Evolutionary conservation across 1,284 basidiomycete genomes (phyloP).

Genomic region (Heterobasidion irregulare): DNA sequence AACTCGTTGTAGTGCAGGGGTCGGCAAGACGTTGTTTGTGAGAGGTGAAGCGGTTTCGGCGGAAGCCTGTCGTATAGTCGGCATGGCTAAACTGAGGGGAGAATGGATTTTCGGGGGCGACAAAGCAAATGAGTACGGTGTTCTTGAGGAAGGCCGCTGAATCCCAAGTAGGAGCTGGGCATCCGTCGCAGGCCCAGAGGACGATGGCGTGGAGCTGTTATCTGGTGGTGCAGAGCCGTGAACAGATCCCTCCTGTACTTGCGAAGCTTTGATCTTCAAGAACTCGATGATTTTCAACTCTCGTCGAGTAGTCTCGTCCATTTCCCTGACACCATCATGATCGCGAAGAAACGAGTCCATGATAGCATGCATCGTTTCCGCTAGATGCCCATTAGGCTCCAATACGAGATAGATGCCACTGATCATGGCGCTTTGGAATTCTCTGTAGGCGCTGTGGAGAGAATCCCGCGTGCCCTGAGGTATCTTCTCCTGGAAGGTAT

Average conservation of each 20-base stretch:
- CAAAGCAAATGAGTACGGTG: background rate
- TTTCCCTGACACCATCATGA: constrained; percentile 57
- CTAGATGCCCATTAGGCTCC: constrained; percentile 63
- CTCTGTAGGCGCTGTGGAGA: constrained; percentile 72
- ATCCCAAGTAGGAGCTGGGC: constrained; percentile 43
- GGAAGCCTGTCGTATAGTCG: constrained; percentile 7
- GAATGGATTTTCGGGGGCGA: constrained; percentile 9
- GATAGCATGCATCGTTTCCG: constrained; percentile 65
- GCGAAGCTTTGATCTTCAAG: constrained; percentile 56
- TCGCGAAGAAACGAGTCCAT: constrained; percentile 71
- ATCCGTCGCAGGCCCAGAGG: constrained; percentile 19
- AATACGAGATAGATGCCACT: constrained; percentile 77
- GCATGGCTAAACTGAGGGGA: constrained; percentile 3
- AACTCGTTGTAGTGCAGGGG: constrained; percentile 53
- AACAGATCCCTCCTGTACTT: constrained; percentile 24
- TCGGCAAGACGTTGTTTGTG: constrained; percentile 23
- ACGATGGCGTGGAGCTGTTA: background rate
- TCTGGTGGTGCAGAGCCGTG: background rate
- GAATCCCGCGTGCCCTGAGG: constrained; percentile 57
- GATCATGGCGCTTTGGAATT: constrained; percentile 82
- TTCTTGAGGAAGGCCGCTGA: constrained; percentile 23
- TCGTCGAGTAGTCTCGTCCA: constrained; percentile 74
- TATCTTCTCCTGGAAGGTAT: constrained; percentile 51
- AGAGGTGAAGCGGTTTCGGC: constrained; percentile 20
- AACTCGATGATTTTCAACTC: constrained; percentile 79